Evolutionary conservation across 345 rosid species (phyloP).

Genomic region (Pseudoturritis turrita): DNA sequence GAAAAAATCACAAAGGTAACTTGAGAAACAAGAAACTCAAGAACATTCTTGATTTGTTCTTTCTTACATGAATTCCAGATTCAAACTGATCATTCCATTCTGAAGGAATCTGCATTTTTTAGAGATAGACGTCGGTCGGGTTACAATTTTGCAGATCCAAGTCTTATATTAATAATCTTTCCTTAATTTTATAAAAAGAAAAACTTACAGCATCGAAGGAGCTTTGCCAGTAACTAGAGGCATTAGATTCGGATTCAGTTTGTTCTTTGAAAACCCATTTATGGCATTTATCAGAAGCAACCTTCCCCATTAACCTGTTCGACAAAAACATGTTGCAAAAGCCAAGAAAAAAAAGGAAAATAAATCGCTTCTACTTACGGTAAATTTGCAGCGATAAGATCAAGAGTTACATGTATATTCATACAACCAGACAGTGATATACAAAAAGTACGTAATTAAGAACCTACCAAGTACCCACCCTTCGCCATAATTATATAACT

Average conservation of each 20-base stretch:
- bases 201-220: constrained; percentile 88
- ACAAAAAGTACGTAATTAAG: constrained; percentile 23
- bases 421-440: neutral
- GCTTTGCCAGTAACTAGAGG: constrained; percentile 98
- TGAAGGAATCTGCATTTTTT: constrained; percentile 69
- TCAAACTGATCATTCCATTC: constrained; percentile 99
- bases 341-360: neutral
- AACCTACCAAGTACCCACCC: constrained; percentile 99
- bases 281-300: constrained; percentile 99
- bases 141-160: neutral
- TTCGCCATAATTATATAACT: constrained; percentile 99
- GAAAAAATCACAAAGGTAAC: neutral
- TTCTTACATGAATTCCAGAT: constrained; percentile 86
- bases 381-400: neutral
- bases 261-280: constrained; percentile 99
- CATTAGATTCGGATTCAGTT: constrained; percentile 83
- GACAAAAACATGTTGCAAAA: constrained; percentile 13
- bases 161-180: neutral
- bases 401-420: neutral
- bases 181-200: neutral
- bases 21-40: constrained; percentile 13
- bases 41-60: neutral
- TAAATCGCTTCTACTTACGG: neutral
- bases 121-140: neutral
- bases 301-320: constrained; percentile 96